Base-by-base conservation (phyloP, 2,329 filamentous ascomycete genomes). In the Cercospora zeina region DNA sequence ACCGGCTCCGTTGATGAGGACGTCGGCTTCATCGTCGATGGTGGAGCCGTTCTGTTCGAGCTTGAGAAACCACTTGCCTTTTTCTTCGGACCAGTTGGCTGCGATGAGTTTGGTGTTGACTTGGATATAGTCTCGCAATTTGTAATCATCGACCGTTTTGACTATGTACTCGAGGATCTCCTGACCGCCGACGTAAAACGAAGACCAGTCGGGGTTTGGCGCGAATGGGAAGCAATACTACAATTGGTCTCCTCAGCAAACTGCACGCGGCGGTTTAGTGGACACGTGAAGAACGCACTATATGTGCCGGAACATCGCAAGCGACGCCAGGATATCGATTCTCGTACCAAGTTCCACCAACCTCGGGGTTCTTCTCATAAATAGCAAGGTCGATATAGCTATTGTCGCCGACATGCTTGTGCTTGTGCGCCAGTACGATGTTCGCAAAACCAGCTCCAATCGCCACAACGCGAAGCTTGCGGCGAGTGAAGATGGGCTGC, bases 11-110 rank as follows among this genome's bases (percentile, higher is more conserved):
- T 81, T 76, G 1, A 81, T 68, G 1, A 80, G 65, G 4, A 81
- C 54, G 58, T 81, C 73, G 71, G 55, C 27, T 69, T 70, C 8
- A 67, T 77, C 62, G 81, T 74, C 7, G 72, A 65, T 8, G 64
- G 68, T 19, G 69, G 72, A 70, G 65, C 63, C 72, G 19, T 42
- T 16, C 11, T 67, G 68, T 59, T 45, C 63, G 30, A 83, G 70
- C 24, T 77, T 79, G n/a, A 84, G 77, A 6, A 74, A 76, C 82
- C 82, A 83, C 62, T 80, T 73, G 2, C 80, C 80, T 2, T 67
- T 70, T 0, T 78, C 74, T 19, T 82, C 79, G 49, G 80, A 72
- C 82, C 81, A 83, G 42, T 78, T 77, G 16, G 78, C 78, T 4
- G 77, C 77, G 0, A 77, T 68, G 5, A 82, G 77, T 63, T 80